phyloP scores from a whole-genome alignment of 805 yeast species.

The Maudiozyma serrabonitensis region DNA sequence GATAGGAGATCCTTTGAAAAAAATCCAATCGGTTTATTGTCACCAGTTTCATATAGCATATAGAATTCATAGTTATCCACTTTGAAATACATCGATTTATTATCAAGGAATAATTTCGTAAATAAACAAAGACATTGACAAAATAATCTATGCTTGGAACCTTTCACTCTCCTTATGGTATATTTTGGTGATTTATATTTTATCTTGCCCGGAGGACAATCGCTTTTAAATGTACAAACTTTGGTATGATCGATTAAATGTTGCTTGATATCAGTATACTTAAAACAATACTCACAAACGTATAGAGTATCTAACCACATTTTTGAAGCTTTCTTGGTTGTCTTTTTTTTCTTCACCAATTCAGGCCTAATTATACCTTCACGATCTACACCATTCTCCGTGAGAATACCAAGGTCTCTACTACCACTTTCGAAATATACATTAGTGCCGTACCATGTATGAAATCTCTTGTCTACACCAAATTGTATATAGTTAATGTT shows the following conservation, averaged over 20 bases:
- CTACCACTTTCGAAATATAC: slow-evolving; percentile 49
- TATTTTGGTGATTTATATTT: slow-evolving; percentile 52
- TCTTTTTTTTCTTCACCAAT: slow-evolving; percentile 3
- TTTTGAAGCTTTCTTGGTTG: slow-evolving; percentile 12
- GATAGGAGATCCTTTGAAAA: slow-evolving; percentile 81
- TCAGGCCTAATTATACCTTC: neutral
- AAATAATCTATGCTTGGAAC: slow-evolving; percentile 51
- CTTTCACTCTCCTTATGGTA: slow-evolving; percentile 59
- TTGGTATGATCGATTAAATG: slow-evolving; percentile 43
- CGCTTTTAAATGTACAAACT: slow-evolving; percentile 35
- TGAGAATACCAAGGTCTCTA: slow-evolving; percentile 7
- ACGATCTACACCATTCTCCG: neutral
- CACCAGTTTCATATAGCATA: slow-evolving; percentile 47
- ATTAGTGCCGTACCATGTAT: slow-evolving; percentile 84
- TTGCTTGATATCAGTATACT: slow-evolving; percentile 46
- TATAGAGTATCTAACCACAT: slow-evolving; percentile 52
- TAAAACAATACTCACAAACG: slow-evolving; percentile 80
- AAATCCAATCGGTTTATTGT: slow-evolving; percentile 68
- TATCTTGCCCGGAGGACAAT: slow-evolving; percentile 55
- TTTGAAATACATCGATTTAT: slow-evolving; percentile 77
- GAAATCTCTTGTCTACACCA: slow-evolving; percentile 51
- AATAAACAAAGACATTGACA: slow-evolving; percentile 78
- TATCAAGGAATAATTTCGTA: slow-evolving; percentile 81
- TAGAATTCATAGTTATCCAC: slow-evolving; percentile 76
- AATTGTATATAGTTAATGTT: slow-evolving; percentile 59